These are phyloP conservation scores for Tolypocladium paradoxum DNA, from an alignment of 2,329 filamentous ascomycete species.

Conservation along the genomic window DNA sequence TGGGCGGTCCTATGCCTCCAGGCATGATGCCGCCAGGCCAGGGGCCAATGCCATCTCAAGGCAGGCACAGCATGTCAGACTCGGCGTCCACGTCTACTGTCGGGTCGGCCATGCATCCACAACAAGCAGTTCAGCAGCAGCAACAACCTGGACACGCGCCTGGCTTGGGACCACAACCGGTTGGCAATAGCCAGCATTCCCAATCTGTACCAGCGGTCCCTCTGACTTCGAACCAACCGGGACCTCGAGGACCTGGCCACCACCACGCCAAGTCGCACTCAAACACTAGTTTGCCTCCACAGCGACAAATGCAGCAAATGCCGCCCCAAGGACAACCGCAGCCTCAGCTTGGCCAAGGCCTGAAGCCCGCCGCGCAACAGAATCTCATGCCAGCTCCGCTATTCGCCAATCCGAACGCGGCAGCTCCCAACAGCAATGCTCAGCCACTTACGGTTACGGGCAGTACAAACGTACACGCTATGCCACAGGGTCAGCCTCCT, in stretches of 20 bases:
- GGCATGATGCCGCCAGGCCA: slow-evolving; percentile 1
- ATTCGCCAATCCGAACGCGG: neutral
- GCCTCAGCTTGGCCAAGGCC: neutral
- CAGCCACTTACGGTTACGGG: neutral
- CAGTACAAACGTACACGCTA: neutral
- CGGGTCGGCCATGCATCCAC: neutral
- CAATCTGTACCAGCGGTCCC: neutral
- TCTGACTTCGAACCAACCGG: neutral
- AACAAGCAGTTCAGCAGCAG: neutral
- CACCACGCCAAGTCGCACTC: neutral
- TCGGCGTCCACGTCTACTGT: neutral
- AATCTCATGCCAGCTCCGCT: slow-evolving; percentile 3
- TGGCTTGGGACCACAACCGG: neutral
- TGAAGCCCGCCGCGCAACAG: neutral
- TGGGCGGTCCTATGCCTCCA: neutral
- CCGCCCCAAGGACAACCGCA: neutral
- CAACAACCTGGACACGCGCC: neutral
- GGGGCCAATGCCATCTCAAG: neutral
- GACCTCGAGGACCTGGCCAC: neutral
- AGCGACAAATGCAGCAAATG: neutral
- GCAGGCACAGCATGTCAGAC: neutral
- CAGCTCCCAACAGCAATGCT: neutral
- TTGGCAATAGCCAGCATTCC: too few relatives aligned
- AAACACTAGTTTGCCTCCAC: neutral
- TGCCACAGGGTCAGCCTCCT: neutral